These are phyloP conservation scores for Erythrophleum ivorense DNA, from an alignment of 331 rosid species.

Conservation along the genomic window DNA sequence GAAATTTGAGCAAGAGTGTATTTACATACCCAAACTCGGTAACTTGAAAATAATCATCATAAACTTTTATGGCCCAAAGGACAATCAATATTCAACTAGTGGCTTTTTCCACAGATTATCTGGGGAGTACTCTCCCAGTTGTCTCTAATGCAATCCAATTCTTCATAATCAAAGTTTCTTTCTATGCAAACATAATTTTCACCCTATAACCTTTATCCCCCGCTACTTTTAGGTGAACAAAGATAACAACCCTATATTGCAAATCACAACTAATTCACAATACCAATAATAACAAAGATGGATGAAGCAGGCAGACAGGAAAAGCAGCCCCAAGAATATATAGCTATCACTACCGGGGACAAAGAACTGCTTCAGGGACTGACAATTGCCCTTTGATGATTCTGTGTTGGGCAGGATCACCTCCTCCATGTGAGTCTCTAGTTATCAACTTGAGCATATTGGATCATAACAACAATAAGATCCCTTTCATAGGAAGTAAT, in stretches of 20 bases:
- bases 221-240: constrained; percentile 45
- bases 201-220: constrained; percentile 37
- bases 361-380: constrained; percentile 46
- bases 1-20: neutral
- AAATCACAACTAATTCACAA: constrained; percentile 64
- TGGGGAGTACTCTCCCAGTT: constrained; percentile 36
- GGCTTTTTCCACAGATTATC: constrained; percentile 45
- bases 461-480: constrained; percentile 39
- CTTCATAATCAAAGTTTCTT: constrained; percentile 42
- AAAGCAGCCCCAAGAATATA: constrained; percentile 48
- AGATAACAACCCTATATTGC: constrained; percentile 40
- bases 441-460: constrained; percentile 48
- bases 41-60: constrained; percentile 27
- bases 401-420: constrained; percentile 34
- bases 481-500: constrained; percentile 75
- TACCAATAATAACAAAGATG: constrained; percentile 48
- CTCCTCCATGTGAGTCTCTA: constrained; percentile 44
- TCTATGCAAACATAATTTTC: constrained; percentile 47
- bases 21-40: neutral
- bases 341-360: constrained; percentile 37
- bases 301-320: constrained; percentile 49
- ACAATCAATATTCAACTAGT: constrained; percentile 48
- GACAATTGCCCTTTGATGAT: constrained; percentile 31
- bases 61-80: constrained; percentile 41
- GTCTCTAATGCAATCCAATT: constrained; percentile 44